phyloP scores from a whole-genome alignment of 257 asterid genomes.

The Ilex aquifolium region DNA sequence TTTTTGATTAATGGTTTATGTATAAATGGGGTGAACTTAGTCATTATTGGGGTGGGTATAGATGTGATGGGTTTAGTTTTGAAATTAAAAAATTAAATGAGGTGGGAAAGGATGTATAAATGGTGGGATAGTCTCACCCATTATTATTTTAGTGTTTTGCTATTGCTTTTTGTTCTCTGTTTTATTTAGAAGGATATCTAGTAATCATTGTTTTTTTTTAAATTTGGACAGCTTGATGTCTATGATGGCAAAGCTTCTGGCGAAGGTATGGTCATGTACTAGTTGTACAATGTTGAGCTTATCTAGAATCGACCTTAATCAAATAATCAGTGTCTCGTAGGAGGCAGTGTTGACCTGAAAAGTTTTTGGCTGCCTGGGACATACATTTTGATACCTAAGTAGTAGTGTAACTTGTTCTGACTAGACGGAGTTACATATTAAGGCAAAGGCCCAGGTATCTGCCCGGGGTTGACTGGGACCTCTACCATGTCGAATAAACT shows the following conservation, averaged over 20 bases:
- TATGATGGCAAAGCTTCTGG: slow-evolving; percentile 72
- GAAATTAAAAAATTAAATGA: too few relatives aligned
- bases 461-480: too few relatives aligned
- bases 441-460: too few relatives aligned
- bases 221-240: slow-evolving; percentile 62
- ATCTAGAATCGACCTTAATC: not conserved
- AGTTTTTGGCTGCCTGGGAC: not conserved
- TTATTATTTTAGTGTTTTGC: not conserved
- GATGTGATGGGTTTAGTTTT: too few relatives aligned
- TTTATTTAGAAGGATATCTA: not conserved
- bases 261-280: slow-evolving; percentile 50
- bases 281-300: not conserved
- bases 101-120: too few relatives aligned
- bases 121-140: too few relatives aligned
- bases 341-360: not conserved
- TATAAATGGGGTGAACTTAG: too few relatives aligned
- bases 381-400: not conserved
- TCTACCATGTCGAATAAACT: too few relatives aligned
- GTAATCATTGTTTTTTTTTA: not conserved
- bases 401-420: not conserved
- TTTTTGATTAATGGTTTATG: too few relatives aligned
- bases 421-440: too few relatives aligned
- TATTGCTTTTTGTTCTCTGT: not conserved
- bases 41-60: too few relatives aligned
- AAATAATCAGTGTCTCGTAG: too few relatives aligned